These are phyloP conservation scores for Microbotryum violaceum DNA, from an alignment of 1,284 basidiomycete species.

Conservation along the genomic window DNA sequence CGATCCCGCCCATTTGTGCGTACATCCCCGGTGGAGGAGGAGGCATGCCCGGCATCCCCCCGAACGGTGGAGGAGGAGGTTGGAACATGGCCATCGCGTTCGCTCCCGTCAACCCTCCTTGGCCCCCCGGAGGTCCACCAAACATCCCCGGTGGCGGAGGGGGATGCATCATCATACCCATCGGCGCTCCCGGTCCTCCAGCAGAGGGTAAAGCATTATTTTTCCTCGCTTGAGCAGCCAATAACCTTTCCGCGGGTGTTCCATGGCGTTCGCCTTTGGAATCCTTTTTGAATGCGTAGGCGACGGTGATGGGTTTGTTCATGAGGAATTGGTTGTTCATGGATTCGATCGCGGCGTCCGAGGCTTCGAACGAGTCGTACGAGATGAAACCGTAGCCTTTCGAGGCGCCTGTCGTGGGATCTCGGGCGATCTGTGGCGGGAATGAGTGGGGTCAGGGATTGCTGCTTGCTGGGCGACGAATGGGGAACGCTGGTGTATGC, in stretches of 20 bases:
- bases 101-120: too few species aligned
- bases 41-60: too few species aligned
- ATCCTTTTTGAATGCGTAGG: conserved; percentile 98
- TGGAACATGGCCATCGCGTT: too few species aligned
- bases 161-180: too few species aligned
- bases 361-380: conserved; percentile 93
- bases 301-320: conserved; percentile 93
- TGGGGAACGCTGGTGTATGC: background rate
- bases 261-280: conserved; percentile 96
- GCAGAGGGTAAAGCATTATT: conserved; percentile 45
- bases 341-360: conserved; percentile 89
- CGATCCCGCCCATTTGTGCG: too few species aligned
- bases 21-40: too few species aligned
- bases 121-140: too few species aligned
- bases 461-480: background rate
- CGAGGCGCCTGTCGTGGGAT: conserved; percentile 71
- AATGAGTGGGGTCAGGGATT: background rate
- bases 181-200: too few species aligned
- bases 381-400: conserved; percentile 97
- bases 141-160: too few species aligned
- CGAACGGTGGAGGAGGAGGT: too few species aligned
- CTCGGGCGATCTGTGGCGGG: conserved; percentile 68
- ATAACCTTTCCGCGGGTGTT: conserved; percentile 84
- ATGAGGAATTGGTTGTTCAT: conserved; percentile 97
- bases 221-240: conserved; percentile 90